A percentile compares a stretch with the other conserved stretches of the same genome.
Evolutionary conservation across 768 basidiomycete genomes (phyloP).

Genomic region (Mycena polygramma): DNA sequence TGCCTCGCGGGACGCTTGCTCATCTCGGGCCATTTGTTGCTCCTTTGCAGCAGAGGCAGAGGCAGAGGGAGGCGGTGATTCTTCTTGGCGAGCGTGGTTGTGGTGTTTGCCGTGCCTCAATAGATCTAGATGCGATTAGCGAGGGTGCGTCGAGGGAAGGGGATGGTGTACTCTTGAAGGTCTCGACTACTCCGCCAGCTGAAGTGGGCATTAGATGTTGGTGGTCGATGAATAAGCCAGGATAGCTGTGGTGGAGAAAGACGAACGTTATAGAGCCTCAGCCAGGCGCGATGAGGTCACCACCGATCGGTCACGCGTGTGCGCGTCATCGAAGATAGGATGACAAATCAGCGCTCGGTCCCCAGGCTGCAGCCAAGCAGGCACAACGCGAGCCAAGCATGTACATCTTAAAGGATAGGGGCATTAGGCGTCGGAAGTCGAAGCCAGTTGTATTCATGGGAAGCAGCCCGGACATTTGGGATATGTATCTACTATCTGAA

Average conservation of each 20-base stretch:
- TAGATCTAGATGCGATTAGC: constrained; percentile 64
- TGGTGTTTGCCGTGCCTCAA: constrained; percentile 86
- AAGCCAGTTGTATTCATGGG: constrained; percentile 9
- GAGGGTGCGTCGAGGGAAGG: constrained; percentile 32
- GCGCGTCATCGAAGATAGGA: too few relatives aligned
- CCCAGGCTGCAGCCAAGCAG: constrained; percentile 4
- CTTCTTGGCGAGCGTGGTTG: constrained; percentile 55
- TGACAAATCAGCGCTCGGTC: too few relatives aligned
- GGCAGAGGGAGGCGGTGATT: constrained; percentile 28
- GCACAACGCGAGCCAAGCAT: not conserved
- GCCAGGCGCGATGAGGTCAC: constrained; percentile 24
- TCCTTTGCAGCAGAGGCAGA: constrained; percentile 30
- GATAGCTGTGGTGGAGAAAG: not conserved
- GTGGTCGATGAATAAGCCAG: constrained; percentile 12
- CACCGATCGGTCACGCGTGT: not conserved
- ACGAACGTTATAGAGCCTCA: not conserved
- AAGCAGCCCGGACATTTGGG: constrained; percentile 12
- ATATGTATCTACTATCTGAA: not conserved
- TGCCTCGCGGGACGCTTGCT: constrained; percentile 48
- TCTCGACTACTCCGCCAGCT: constrained; percentile 77
- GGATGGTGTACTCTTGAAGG: constrained; percentile 80
- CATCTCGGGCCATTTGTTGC: constrained; percentile 35
- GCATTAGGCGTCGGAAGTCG: constrained; percentile 24
- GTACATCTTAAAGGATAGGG: constrained; percentile 11
- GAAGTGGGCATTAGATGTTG: constrained; percentile 62